A percentile compares a stretch with the other conserved stretches of the same genome.
These are phyloP conservation scores for Leishmania arabica DNA, from an alignment of 208 protist genomes.

Conservation along the genomic window DNA sequence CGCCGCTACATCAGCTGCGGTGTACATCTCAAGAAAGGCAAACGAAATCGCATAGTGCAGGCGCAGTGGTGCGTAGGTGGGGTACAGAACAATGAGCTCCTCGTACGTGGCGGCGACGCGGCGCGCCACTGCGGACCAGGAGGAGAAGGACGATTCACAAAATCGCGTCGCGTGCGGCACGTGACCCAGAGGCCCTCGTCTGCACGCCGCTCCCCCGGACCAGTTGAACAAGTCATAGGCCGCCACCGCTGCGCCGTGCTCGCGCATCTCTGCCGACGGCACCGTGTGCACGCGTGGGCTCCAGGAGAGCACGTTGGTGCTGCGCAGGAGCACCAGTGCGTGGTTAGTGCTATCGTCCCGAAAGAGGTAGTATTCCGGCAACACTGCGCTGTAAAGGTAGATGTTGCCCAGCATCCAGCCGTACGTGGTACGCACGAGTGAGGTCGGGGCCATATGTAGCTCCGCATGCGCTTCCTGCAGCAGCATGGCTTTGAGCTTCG, in stretches of 20 bases:
- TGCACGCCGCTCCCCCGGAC: constrained; percentile 32
- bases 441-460: constrained; percentile 28
- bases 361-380: constrained; percentile 77
- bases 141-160: constrained; percentile 57
- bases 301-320: constrained; percentile 56
- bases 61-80: constrained; percentile 59
- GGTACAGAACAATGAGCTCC: constrained; percentile 83
- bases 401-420: constrained; percentile 35
- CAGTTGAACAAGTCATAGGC: constrained; percentile 53
- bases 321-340: constrained; percentile 42
- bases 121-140: constrained; percentile 13
- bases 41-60: constrained; percentile 64
- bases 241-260: neutral
- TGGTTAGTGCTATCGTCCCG: constrained; percentile 43
- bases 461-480: constrained; percentile 21
- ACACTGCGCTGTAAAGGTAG: constrained; percentile 43
- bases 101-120: constrained; percentile 69
- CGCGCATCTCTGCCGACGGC: neutral
- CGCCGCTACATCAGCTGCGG: neutral
- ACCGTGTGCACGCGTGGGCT: constrained; percentile 21
- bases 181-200: constrained; percentile 8
- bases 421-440: constrained; percentile 34
- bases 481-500: constrained; percentile 40
- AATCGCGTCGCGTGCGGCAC: constrained; percentile 34
- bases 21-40: constrained; percentile 12